Percentiles rank a stretch among this genome's conserved stretches.
Evolutionary conservation across 192 early-diverging fungal species (phyloP).

Genomic region (Umbelopsis sp.): DNA sequence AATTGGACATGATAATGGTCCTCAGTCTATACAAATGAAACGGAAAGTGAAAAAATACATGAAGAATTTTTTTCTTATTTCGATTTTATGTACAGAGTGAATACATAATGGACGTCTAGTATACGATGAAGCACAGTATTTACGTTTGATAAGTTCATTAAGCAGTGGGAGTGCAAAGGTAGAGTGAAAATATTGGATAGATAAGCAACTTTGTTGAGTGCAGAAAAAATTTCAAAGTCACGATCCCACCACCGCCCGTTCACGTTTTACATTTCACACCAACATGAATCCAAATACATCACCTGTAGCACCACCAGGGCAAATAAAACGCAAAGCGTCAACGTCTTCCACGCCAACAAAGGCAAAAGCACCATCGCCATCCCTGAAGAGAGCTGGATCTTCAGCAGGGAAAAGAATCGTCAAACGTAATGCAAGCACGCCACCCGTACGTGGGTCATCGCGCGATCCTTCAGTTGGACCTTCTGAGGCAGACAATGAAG

Average conservation of each 20-base stretch:
- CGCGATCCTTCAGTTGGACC: conserved; percentile 11
- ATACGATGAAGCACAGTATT: no score
- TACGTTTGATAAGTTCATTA: no score
- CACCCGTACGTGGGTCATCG: conserved; percentile 1
- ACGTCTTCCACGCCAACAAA: not conserved
- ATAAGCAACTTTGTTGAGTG: no score
- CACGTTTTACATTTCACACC: no score
- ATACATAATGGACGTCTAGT: no score
- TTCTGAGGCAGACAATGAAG: conserved; percentile 3
- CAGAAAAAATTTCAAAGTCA: not conserved
- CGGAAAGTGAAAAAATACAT: no score
- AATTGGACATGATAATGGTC: no score
- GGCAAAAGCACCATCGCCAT: not conserved
- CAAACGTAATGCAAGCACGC: conserved; percentile 6
- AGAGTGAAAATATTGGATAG: no score
- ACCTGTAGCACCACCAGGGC: not conserved
- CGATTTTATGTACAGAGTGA: no score
- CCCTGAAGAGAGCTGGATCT: conserved; percentile 9
- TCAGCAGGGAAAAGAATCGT: conserved; percentile 4
- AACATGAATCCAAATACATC: not conserved
- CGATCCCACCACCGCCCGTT: not conserved
- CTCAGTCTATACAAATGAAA: no score
- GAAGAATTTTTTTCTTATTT: no score
- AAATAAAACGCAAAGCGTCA: not conserved
- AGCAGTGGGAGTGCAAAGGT: no score